Base-by-base conservation (phyloP, 345 rosid species). In the Murraya koenigii region DNA sequence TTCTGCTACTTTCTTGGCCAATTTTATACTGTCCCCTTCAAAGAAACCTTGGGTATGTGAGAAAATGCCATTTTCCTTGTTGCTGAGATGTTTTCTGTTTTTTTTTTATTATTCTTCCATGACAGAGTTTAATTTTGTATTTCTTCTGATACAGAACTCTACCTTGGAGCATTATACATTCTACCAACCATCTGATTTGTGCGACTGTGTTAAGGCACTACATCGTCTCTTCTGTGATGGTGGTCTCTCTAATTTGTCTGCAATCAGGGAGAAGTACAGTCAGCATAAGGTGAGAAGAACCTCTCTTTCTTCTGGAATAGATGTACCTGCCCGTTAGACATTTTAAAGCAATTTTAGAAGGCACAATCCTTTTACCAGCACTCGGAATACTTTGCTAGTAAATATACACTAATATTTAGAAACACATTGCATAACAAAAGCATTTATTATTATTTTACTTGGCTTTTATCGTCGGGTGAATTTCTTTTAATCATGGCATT, bases 1-100 rank as follows among this genome's bases (percentile, higher is more conserved):
- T 39, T 80, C 86, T 47, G 82, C 86, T 20, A 69, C 71, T 72
- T 84, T 84, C 73, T 80, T 84, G 80, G 84, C 86, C 75, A 80
- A 72, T 71, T 80, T 70, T 72, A 78, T 84, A 26, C 75, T 84
- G 47, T 55, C 19, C 63, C 84, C 86, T n/a, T 75, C 69, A 6
- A 78, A 72, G 71, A 84, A 70, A 78, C 82, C 86, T 30, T 84
- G 86, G 86, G 86, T 84, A 75, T 17, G 80, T 38, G 15, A 49
- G 26, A 79, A 36, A 52, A 26, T 26, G n/a, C 3, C 14, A 26
- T 49, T 49, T 52, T 52, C 39, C 39, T 52, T 52, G 39, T 2
- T 20, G 13, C 58, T 25, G 15, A 68, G 74, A 70, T 17, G 35
- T 52, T 70, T 33, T 67, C 14, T 15, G 0, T 23, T 15, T 61